phyloP scores from a whole-genome alignment of 352 stramenopile genomes.

The Labyrinthula sp. region DNA sequence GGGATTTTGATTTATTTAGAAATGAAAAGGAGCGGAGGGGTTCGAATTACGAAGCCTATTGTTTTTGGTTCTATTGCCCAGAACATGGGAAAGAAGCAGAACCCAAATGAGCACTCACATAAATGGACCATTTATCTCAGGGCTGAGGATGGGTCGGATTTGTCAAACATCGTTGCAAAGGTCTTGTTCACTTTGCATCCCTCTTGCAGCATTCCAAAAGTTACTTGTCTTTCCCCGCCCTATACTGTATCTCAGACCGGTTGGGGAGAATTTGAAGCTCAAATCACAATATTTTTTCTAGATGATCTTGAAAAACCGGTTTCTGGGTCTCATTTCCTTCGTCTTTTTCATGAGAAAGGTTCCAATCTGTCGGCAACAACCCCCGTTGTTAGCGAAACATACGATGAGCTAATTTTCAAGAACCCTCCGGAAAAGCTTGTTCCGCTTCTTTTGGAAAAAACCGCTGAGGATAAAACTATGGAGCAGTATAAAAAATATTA shows the following conservation, averaged over 20 bases:
- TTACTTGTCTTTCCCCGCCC: slow-evolving; percentile 54
- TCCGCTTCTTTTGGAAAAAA: too few species aligned
- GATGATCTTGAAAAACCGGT: slow-evolving; percentile 52
- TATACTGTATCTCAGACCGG: slow-evolving; percentile 59
- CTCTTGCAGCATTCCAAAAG: slow-evolving; percentile 32
- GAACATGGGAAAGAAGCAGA: slow-evolving; percentile 66
- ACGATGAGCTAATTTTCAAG: slow-evolving; percentile 64
- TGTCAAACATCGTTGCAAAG: slow-evolving; percentile 64
- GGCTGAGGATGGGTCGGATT: slow-evolving; percentile 53
- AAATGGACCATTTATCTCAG: slow-evolving; percentile 69
- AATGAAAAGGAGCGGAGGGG: too few species aligned
- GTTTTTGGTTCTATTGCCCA: slow-evolving; percentile 75
- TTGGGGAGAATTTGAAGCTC: slow-evolving; percentile 62
- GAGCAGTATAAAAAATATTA: too few species aligned
- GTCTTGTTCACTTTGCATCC: slow-evolving; percentile 60
- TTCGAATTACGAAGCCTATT: too few species aligned
- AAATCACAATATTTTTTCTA: slow-evolving; percentile 60
- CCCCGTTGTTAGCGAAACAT: slow-evolving; percentile 60
- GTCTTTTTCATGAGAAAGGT: slow-evolving; percentile 53
- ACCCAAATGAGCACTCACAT: slow-evolving; percentile 76
- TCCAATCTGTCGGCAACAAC: slow-evolving; percentile 57
- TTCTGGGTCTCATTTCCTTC: slow-evolving; percentile 61
- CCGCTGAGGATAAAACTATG: too few species aligned
- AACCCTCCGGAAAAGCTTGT: slow-evolving; percentile 62
- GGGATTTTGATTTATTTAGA: too few species aligned